Conservation (phyloP, 768 basidiomycete species). For the Gymnopilus junonius region DNA sequence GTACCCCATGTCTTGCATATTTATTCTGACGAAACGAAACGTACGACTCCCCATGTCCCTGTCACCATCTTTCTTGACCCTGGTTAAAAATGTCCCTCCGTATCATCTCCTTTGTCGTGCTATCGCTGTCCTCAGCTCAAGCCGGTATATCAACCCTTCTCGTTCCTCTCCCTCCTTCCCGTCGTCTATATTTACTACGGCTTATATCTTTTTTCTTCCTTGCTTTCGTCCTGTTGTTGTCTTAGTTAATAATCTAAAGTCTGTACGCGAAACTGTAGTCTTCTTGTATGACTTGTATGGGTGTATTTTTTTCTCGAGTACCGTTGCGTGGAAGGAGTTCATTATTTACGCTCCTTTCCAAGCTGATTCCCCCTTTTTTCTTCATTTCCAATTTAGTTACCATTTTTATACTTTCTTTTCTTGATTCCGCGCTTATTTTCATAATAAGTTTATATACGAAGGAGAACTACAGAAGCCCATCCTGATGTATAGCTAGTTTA, state of each 20-base stretch:
- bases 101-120: slow-evolving; percentile 14
- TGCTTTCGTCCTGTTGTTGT: slow-evolving; percentile 33
- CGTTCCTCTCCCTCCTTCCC: slow-evolving; percentile 4
- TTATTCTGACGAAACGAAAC: slow-evolving; percentile 27
- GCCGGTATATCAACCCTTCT: slow-evolving; percentile 6
- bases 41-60: slow-evolving; percentile 19
- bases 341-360: neutral
- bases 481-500: neutral
- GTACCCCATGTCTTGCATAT: slow-evolving; percentile 21
- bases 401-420: neutral
- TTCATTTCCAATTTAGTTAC: slow-evolving; percentile 3
- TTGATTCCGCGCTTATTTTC: no score
- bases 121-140: slow-evolving; percentile 19
- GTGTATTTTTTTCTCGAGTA: neutral
- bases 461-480: neutral
- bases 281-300: slow-evolving; percentile 19
- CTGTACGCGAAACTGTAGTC: slow-evolving; percentile 29
- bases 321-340: neutral
- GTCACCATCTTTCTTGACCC: slow-evolving; percentile 16
- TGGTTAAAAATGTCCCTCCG: slow-evolving; percentile 10
- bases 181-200: slow-evolving; percentile 13
- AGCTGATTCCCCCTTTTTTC: slow-evolving; percentile 4
- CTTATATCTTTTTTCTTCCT: slow-evolving; percentile 13
- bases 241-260: slow-evolving; percentile 22
- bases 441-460: neutral